Conservation (phyloP, 805 yeast genomes). For the Phaffomyces antillensis region DNA sequence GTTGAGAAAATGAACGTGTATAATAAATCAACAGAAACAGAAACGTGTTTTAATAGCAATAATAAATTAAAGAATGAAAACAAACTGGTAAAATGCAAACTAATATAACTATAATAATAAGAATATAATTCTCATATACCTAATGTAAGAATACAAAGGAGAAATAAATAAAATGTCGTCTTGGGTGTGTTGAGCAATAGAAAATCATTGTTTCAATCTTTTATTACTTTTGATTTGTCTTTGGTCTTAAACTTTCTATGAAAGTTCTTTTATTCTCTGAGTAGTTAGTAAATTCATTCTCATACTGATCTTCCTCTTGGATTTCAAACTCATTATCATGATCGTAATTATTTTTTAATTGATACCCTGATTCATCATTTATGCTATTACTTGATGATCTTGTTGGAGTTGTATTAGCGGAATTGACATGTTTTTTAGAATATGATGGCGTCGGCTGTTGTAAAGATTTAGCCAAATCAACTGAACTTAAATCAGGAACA, state of each 20-base stretch:
- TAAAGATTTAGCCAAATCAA: constrained; percentile 20
- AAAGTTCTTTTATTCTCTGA: constrained; percentile 35
- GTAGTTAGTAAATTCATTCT: constrained; percentile 40
- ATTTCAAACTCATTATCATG: constrained; percentile 25
- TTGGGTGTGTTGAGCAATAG: no score
- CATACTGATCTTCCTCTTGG: constrained; percentile 38
- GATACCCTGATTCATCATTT: constrained; percentile 19
- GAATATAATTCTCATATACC: no score
- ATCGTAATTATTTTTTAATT: constrained; percentile 28
- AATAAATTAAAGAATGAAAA: no score
- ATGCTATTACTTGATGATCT: constrained; percentile 11
- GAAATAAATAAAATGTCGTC: no score
- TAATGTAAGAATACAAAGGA: no score
- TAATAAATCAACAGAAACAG: neutral
- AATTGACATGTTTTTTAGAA: constrained; percentile 5
- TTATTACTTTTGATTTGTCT: constrained; percentile 7
- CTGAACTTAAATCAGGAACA: constrained; percentile 5
- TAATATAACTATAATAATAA: no score
- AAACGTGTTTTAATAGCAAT: no score
- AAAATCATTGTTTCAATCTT: no score
- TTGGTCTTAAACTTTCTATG: constrained; percentile 34
- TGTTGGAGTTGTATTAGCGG: constrained; percentile 1
- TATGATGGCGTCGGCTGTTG: constrained; percentile 22
- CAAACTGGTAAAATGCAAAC: no score
- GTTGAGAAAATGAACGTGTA: neutral